Percentiles rank a stretch among this genome's conserved stretches.
Conservation (phyloP, 441 rosid genomes). For the Aleurites moluccanus region DNA sequence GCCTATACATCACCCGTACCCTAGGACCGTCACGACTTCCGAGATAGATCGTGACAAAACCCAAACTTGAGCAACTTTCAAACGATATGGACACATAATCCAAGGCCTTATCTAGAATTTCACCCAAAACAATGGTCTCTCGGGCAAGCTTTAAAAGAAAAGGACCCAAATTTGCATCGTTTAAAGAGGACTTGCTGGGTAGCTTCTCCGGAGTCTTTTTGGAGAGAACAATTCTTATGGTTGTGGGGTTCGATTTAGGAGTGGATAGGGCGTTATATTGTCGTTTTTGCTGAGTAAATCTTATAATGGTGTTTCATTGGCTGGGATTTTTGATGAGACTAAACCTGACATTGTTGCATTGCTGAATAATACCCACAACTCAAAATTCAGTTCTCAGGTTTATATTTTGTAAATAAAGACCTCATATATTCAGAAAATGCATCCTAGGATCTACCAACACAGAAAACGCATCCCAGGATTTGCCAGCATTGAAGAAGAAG, state of each 20-base stretch:
- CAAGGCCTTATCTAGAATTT: slow-evolving; percentile 42
- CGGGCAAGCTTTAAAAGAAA: slow-evolving; percentile 48
- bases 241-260: slow-evolving; percentile 27
- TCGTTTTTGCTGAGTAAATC: slow-evolving; percentile 6
- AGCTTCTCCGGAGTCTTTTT: slow-evolving; percentile 26
- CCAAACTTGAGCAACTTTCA: slow-evolving; percentile 35
- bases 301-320: slow-evolving; percentile 26
- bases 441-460: not conserved
- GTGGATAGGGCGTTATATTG: slow-evolving; percentile 30
- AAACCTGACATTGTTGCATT: slow-evolving; percentile 35
- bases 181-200: slow-evolving; percentile 28
- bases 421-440: not conserved
- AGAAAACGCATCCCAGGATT: too few relatives aligned
- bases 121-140: slow-evolving; percentile 42
- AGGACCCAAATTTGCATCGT: slow-evolving; percentile 46
- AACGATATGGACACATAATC: slow-evolving; percentile 46
- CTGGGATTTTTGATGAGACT: slow-evolving; percentile 34
- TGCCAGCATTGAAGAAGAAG: slow-evolving; percentile 90
- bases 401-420: not conserved
- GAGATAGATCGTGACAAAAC: too few relatives aligned
- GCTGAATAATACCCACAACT: not conserved
- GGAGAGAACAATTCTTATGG: slow-evolving; percentile 16
- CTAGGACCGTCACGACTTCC: too few relatives aligned
- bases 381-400: slow-evolving; percentile 1
- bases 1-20: too few relatives aligned